Evolutionary conservation across 2,329 filamentous ascomycete species (phyloP), one percentile per base, ranked within the genome.

Genomic region (Raffaelea deltoideospora): DNA sequence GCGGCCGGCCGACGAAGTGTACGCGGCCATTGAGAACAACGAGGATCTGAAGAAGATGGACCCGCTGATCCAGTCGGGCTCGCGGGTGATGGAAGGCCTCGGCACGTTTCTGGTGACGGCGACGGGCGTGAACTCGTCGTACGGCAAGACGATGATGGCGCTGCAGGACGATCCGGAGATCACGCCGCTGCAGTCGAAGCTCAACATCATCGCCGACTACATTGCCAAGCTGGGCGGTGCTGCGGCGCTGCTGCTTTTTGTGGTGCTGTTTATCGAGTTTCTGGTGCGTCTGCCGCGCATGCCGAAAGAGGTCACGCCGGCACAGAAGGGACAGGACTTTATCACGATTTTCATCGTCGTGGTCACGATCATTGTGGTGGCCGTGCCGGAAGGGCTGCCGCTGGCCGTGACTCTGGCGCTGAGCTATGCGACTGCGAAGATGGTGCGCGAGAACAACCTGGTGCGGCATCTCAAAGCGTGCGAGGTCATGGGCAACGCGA

Each of bases 251-350:
- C 60, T 85, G 9, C 65, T 94, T 33, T 94, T 95, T 58, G 66
- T 88, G 33, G 79, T 92, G 32, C 66, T 94, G 13, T 73, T 94
- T 50, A 87, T 94, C 59, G 72, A 85, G 48, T 95, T 93, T 52
- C 63, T 90, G 10, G 83, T 76, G 33, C 60, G 72, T 11, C 67
- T 94, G 3, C 62, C 64, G 6, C 52, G 67, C 56, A 37, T 60
- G 55, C 44, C 43, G 15, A 64, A 71, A 40, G 44, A 50, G 4
- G 59, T 59, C 2, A 67, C 67, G 0, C 66, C 84, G 3, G 76
- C 82, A 3, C 55, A 75, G 37, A 94, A 92, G 59, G 86, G 81
- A 9, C 82, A 88, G 49, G 66, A 72, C 36, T 85, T 85, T 48
- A 65, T 85, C 46, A 69, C 79, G 41, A 83, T 85, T 41, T 73